Conservation (phyloP, 164 flowering plant species). For the Tetracentron sinense region DNA sequence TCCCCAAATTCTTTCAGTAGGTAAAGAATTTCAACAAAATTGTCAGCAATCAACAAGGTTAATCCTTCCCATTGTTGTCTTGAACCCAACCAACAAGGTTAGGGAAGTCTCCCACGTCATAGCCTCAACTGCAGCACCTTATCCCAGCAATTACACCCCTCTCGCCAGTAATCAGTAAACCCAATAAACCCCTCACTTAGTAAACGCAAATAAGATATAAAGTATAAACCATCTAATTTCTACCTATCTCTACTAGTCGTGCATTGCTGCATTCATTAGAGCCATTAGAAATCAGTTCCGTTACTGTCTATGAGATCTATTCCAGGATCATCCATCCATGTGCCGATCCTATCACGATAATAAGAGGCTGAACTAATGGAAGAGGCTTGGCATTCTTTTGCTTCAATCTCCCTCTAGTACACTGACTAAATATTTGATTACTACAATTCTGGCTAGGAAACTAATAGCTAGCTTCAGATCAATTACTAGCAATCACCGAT, state of each 20-base stretch:
- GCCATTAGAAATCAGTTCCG: not conserved
- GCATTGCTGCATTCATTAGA: not conserved
- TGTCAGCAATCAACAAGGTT: too few relatives aligned
- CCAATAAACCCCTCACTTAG: not conserved
- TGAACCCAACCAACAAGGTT: too few relatives aligned
- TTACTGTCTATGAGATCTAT: not conserved
- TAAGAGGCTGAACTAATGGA: not conserved
- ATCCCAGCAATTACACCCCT: not conserved
- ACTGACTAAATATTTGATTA: too few relatives aligned
- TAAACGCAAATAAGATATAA: too few relatives aligned
- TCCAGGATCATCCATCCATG: not conserved
- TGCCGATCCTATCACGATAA: not conserved
- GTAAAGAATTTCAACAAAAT: not conserved
- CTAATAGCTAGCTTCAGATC: too few relatives aligned
- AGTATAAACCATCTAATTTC: not conserved
- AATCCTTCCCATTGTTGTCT: too few relatives aligned
- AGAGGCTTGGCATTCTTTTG: not conserved
- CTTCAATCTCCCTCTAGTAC: not conserved
- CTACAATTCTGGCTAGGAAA: too few relatives aligned
- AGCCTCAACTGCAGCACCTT: not conserved
- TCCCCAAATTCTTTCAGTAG: not conserved
- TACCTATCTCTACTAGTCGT: not conserved
- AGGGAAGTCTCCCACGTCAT: too few relatives aligned
- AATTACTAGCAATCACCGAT: too few relatives aligned
- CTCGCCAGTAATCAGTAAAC: too few relatives aligned